Evolutionary conservation across 2,329 filamentous ascomycete species (phyloP).

Genomic region (Trichophyton rubrum): DNA sequence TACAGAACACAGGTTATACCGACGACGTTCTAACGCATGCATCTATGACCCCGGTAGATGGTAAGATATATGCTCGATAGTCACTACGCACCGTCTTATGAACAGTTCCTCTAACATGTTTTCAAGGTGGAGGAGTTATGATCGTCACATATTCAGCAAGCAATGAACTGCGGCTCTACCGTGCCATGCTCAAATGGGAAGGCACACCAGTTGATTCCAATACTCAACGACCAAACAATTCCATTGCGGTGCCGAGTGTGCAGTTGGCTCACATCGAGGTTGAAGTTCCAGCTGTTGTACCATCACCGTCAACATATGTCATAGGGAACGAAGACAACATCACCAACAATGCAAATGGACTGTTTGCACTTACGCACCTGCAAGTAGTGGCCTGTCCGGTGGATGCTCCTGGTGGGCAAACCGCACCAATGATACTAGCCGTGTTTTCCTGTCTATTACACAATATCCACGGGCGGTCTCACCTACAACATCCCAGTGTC

Average conservation of each 20-base stretch:
- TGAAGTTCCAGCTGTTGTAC: conserved; percentile 24
- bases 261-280: conserved; percentile 27
- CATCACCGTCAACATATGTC: conserved; percentile 17
- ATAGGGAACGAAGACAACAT: conserved; percentile 18
- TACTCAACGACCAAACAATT: conserved; percentile 12
- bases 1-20: conserved; percentile 59
- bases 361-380: conserved; percentile 58
- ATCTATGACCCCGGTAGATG: conserved; percentile 60
- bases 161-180: conserved; percentile 61
- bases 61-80: conserved; percentile 20
- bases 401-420: conserved; percentile 45
- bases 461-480: conserved; percentile 41
- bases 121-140: conserved; percentile 19
- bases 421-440: conserved; percentile 46
- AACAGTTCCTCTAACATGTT: not conserved
- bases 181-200: conserved; percentile 64
- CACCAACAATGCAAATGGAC: conserved; percentile 19
- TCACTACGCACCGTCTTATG: conserved; percentile 23
- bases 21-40: conserved; percentile 73
- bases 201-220: conserved; percentile 25
- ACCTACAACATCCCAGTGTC: conserved; percentile 55
- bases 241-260: conserved; percentile 27
- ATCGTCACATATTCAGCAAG: conserved; percentile 40
- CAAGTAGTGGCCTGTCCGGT: conserved; percentile 57
- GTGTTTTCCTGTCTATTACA: conserved; percentile 53